Percentiles rank a stretch among this genome's conserved stretches.
Evolutionary conservation across 78 protist genomes (phyloP).

Genomic region (Mastigamoeba balamuthi): DNA sequence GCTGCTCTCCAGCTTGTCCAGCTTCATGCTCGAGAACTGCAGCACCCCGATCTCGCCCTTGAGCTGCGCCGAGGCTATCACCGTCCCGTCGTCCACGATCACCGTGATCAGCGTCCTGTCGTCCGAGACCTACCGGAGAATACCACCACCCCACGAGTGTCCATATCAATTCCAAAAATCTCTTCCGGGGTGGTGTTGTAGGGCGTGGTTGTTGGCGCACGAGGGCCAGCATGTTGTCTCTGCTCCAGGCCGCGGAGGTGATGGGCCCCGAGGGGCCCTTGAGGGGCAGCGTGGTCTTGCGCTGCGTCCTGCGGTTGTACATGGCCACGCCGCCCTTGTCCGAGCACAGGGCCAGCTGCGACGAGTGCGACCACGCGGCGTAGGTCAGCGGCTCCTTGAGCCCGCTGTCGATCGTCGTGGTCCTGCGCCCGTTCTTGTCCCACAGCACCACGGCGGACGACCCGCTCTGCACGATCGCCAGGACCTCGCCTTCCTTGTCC

Average conservation of each 20-base stretch:
- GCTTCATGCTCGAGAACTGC: background rate
- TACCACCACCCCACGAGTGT: no score
- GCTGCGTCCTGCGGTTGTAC: constrained; percentile 22
- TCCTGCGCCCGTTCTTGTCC: background rate
- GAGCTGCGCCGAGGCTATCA: background rate
- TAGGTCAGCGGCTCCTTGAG: constrained; percentile 2
- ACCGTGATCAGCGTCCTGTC: no score
- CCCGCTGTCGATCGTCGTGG: constrained; percentile 5
- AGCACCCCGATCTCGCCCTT: background rate
- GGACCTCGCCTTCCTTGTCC: constrained; percentile 32
- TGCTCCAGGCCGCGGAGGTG: constrained; percentile 55
- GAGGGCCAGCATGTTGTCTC: constrained; percentile 20
- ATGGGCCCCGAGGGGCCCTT: constrained; percentile 42
- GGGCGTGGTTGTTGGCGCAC: constrained; percentile 55
- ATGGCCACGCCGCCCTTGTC: constrained; percentile 18
- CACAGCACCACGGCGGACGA: background rate
- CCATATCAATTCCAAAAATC: no score
- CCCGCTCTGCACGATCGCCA: constrained; percentile 28
- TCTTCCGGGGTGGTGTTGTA: no score
- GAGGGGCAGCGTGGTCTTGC: constrained; percentile 39
- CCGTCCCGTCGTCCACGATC: no score
- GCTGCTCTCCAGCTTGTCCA: constrained; percentile 8
- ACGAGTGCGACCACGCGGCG: constrained; percentile 7
- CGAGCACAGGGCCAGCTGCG: constrained; percentile 43
- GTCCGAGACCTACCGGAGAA: no score